Base-by-base conservation (phyloP, 2,329 filamentous ascomycete species). In the Zymoseptoria ardabiliae region DNA sequence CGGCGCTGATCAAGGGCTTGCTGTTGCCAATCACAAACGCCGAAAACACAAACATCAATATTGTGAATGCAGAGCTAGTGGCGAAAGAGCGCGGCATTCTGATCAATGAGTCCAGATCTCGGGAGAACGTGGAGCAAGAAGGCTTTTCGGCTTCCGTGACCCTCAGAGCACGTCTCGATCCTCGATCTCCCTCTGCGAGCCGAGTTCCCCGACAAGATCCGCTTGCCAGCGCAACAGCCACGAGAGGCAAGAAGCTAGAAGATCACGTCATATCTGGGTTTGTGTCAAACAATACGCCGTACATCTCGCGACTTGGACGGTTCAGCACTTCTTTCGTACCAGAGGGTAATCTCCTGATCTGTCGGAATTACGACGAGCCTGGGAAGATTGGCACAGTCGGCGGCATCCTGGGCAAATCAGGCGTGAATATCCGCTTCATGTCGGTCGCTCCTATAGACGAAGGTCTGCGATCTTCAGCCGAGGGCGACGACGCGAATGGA, bases 381-480 rank as follows among this genome's bases (percentile, higher is more conserved):
- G 90, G 90, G 10, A 92, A 91, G 78, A 93, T 94, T 71, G 90
- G 90, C 2, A 84, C 85, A 45, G 89, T 94, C 2, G 90, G 90
- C 0, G 85, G 81, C 59, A 80, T 85, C 55, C 75, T 93, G 23
- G 90, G 89, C 0, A 80, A 79, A 45, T 82, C 87, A 45, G 85
- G 84, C 0, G 85, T 94, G 56, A 94, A 94, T 69, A 90, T 93
- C 71, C 82, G 82, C 52, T 91, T 87, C 70, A 94, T 93, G 90
- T 86, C 84, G 69, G 89, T 92, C 0, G 81, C 82, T 53, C 81
- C 81, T 8, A 71, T 88, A 62, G 79, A 80, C 58, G 72, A 76
- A 48, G 35, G 35, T 45, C 17, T 45, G 35, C 35, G 35, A 45
- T 45, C 35, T 17, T 45, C 13, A 7, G 72, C 73, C 51, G 62